These are phyloP conservation scores for Cordyceps cicadae DNA, from an alignment of 2,329 filamentous ascomycete species.

Conservation along the genomic window DNA sequence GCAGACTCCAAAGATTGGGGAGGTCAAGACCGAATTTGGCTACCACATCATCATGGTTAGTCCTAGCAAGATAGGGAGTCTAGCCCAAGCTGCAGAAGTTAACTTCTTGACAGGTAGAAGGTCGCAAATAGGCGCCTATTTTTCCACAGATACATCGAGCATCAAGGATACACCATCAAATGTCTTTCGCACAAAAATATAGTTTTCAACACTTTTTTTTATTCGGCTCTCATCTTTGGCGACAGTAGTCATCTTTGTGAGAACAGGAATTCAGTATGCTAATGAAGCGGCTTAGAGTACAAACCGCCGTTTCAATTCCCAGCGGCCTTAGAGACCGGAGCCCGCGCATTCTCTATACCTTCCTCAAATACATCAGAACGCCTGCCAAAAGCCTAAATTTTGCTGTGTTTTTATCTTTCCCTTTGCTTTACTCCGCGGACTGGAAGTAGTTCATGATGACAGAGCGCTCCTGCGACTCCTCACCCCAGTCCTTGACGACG, in stretches of 20 bases:
- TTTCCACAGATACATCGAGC: not conserved
- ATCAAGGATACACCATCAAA: constrained; percentile 1
- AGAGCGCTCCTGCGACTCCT: constrained; percentile 97
- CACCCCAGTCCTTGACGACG: constrained; percentile 99
- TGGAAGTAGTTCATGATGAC: constrained; percentile 99
- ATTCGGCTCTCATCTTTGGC: constrained; percentile 32
- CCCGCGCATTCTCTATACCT: constrained; percentile 31
- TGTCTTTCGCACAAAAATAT: constrained; percentile 8
- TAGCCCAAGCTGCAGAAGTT: not conserved
- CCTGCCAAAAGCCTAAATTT: constrained; percentile 18
- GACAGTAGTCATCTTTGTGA: constrained; percentile 23
- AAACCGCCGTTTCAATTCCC: constrained; percentile 26
- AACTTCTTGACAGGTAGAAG: constrained; percentile 22
- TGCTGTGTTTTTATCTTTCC: not conserved
- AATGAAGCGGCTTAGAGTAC: constrained; percentile 39
- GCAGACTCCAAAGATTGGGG: constrained; percentile 54
- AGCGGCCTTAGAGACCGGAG: constrained; percentile 24
- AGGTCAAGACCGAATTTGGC: constrained; percentile 66
- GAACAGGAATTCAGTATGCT: constrained; percentile 34
- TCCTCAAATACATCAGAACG: constrained; percentile 23
- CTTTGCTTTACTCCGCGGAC: constrained; percentile 59
- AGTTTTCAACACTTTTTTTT: constrained; percentile 24
- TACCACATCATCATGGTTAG: constrained; percentile 75
- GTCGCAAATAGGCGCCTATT: constrained; percentile 26
- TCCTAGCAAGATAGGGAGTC: not conserved